Percentiles rank a stretch among this genome's conserved stretches.
These are phyloP conservation scores for Aspergillus campestris DNA, from an alignment of 495 filamentous ascomycete species.

Conservation along the genomic window DNA sequence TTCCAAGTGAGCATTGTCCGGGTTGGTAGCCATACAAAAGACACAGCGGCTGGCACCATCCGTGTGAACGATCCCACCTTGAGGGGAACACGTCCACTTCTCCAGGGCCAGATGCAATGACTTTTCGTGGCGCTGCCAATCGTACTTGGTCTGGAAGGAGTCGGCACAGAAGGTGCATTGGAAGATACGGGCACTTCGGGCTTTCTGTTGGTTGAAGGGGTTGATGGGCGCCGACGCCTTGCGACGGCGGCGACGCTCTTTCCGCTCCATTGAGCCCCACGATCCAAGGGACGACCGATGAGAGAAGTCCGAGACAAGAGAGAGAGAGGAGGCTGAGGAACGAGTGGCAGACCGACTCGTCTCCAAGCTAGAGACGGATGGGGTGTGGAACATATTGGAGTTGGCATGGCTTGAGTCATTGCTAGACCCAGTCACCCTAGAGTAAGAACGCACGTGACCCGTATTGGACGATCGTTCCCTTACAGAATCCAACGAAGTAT, in stretches of 20 bases:
- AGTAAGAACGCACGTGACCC: constrained; percentile 38
- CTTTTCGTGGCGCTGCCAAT: constrained; percentile 89
- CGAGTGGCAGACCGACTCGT: constrained; percentile 63
- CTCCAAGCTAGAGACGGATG: constrained; percentile 64
- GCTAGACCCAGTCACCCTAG: constrained; percentile 47
- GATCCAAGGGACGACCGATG: constrained; percentile 56
- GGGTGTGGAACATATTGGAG: constrained; percentile 56
- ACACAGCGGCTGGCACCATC: constrained; percentile 48
- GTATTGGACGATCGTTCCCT: constrained; percentile 34
- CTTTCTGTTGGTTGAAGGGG: constrained; percentile 33
- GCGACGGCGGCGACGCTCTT: constrained; percentile 64
- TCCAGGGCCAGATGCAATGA: constrained; percentile 75
- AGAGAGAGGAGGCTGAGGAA: constrained; percentile 52
- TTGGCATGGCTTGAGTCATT: constrained; percentile 57
- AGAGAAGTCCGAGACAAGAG: constrained; percentile 67
- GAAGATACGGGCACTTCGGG: constrained; percentile 44
- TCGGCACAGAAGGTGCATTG: constrained; percentile 93
- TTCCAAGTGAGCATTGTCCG: constrained; percentile 62
- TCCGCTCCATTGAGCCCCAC: constrained; percentile 58
- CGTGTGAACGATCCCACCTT: constrained; percentile 35
- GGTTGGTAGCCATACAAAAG: constrained; percentile 63
- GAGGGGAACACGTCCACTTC: constrained; percentile 76
- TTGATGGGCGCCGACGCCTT: constrained; percentile 41
- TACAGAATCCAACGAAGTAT: constrained; percentile 44
- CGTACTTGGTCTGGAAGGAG: constrained; percentile 80